Base-by-base conservation (phyloP, 225 moss, liverwort and hornwort genomes). In the Bryoerythrophyllum caledonicum region DNA sequence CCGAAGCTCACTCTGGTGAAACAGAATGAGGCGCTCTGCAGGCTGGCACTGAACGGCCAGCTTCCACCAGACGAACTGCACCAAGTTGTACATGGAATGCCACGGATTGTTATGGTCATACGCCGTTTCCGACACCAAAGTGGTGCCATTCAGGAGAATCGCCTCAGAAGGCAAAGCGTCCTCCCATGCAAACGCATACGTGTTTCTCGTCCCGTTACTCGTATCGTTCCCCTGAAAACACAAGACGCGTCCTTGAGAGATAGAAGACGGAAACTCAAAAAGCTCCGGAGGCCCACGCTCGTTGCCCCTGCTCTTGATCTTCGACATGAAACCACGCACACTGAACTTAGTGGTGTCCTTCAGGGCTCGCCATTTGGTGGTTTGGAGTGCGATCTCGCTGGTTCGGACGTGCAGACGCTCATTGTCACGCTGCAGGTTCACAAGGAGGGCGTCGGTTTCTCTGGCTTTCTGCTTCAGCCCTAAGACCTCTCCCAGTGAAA, bases 11-110 rank as follows among this genome's bases (percentile, higher is more conserved):
- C 77, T 76, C 73, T 62, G 64, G 65, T 87, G 87, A 40, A 74
- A 87, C 10, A 87, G 44, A 3, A 87, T 25, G 3, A 90, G 70
- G 32, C 87, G 57, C 4, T 82, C 76, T 11, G 82, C 84, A 1
- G 68, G 32, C 19, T 4, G n/a, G 75, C 89, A 87, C 3, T 14
- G 44, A 3, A 54, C 62, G 1, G n/a, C 17, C 35, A 75, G 64
- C 52, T 72, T 82, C 89, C 87, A 87, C 63, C 84, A 60, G 65
- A 85, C 80, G 43, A 90, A 90, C 48, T 84, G 84, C 20, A 84
- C 26, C 46, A 80, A 71, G 32, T 87, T 90, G 75, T 79, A 86
- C 84, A 90, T 86, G 8, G 89, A 78, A 43, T 87, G 84, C 89
- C 89, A 89, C 2, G 89, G 89, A 68, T 89, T 86, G 6, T 8